Evolutionary conservation across 371 early-diverging fungal genomes (phyloP).

Genomic region (Dichotomocladium elegans): DNA sequence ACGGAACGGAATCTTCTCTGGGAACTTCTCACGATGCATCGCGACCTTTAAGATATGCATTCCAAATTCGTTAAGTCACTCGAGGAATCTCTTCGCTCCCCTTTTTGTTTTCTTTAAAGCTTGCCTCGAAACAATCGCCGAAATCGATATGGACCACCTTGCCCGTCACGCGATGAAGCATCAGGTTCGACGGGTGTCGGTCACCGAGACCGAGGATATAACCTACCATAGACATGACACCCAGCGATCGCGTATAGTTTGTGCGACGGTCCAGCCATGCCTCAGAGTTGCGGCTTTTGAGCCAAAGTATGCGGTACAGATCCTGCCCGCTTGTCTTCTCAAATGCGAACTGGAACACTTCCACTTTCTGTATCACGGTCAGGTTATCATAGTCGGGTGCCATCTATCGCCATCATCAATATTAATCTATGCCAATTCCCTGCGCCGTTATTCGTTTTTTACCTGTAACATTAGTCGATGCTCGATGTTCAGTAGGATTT

Average conservation of each 20-base stretch:
- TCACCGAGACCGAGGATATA: constrained; percentile 98
- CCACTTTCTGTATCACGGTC: constrained; percentile 90
- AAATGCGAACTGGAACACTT: constrained; percentile 95
- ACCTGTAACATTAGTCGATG: constrained; percentile 87
- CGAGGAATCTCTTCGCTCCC: no score
- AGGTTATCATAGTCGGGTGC: constrained; percentile 93
- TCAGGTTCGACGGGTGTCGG: constrained; percentile 97
- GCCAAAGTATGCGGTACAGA: constrained; percentile 93
- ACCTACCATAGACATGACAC: constrained; percentile 98
- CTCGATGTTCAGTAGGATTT: constrained; percentile 90
- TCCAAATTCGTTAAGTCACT: neutral
- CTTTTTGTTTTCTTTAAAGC: no score
- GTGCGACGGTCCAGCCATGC: constrained; percentile 95
- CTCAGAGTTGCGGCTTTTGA: constrained; percentile 94
- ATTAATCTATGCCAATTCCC: neutral
- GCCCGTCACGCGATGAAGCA: constrained; percentile 91
- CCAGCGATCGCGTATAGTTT: constrained; percentile 94
- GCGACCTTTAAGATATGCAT: no score
- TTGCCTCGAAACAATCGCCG: constrained; percentile 98
- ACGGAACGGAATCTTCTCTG: constrained; percentile 98
- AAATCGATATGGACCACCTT: constrained; percentile 99
- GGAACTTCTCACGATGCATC: constrained; percentile 95
- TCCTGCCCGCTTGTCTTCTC: constrained; percentile 95
- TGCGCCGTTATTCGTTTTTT: neutral
- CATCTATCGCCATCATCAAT: constrained; percentile 57